phyloP scores from a whole-genome alignment of 345 rosid genomes.

The Brassica juncea region DNA sequence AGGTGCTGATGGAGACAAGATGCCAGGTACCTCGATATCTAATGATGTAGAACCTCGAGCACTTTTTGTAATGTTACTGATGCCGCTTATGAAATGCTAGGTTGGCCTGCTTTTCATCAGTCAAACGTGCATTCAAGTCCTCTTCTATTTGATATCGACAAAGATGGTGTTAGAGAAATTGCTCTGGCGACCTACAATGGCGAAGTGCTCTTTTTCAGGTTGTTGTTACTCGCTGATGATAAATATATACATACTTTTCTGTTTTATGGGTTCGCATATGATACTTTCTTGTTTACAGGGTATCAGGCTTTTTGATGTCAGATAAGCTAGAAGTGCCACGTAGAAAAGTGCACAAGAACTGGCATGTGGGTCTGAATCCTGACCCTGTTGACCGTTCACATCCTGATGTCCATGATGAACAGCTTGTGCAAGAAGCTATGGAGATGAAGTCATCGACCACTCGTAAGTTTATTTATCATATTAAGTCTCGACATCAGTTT shows the following conservation, averaged over 20 bases:
- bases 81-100: constrained; percentile 46
- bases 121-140: constrained; percentile 98
- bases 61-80: constrained; percentile 14
- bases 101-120: constrained; percentile 99
- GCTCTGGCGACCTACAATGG: constrained; percentile 96
- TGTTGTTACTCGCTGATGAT: constrained; percentile 20
- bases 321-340: constrained; percentile 95
- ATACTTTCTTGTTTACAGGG: constrained; percentile 52
- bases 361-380: constrained; percentile 83
- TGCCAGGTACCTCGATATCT: constrained; percentile 64
- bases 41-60: neutral
- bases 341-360: constrained; percentile 78
- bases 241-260: neutral
- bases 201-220: constrained; percentile 95
- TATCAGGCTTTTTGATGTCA: constrained; percentile 91
- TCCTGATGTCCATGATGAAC: constrained; percentile 86
- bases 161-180: constrained; percentile 96
- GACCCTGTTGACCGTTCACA: constrained; percentile 95
- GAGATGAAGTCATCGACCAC: constrained; percentile 46
- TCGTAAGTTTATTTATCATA: constrained; percentile 54
- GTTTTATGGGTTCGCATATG: constrained; percentile 6
- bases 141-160: constrained; percentile 88
- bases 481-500: constrained; percentile 14
- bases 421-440: constrained; percentile 64
- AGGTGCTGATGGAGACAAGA: constrained; percentile 98